Base-by-base conservation (phyloP, 2,329 filamentous ascomycete genomes). In the Penicillium frequentans region DNA sequence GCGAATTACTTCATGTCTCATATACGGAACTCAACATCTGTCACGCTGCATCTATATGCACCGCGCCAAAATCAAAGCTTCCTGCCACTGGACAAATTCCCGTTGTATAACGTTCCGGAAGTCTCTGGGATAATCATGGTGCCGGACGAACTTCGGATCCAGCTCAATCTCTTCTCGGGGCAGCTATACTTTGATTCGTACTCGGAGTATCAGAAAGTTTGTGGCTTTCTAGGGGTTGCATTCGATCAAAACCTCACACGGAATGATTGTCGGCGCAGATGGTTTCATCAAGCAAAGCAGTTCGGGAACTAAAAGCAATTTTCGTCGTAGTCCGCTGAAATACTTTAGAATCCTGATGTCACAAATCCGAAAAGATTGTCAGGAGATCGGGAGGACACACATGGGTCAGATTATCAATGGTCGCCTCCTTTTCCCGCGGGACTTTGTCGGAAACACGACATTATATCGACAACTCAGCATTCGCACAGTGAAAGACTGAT, bases 121-220 rank as follows among this genome's bases (percentile, higher is more conserved):
- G n/a, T n/a, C n/a, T 0, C 59, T 64, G 21, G 58, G 47, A 13
- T 10, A 6, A 35, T 35, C 0, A 33, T 27, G 8, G 54, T 69
- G 4, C 65, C 61, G 13, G 68, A 63, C 10, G 66, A 54, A 0
- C 64, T 83, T 0, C 68, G 73, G 0, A 71, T 77, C 0, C 77
- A 84, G 55, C 77, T 91, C 0, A 87, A 88, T 44, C 71, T 91
- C 0, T 90, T 91, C 54, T 77, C 89, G 0, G 89, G 88, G 0
- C 86, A 89, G 54, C 76, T 90, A 0, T 91, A 90, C 62, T 75
- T 90, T 10, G 69, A 67, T 0, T 79, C 76, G 0, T 83, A 78
- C 44, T 56, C 73, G 0, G 81, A 89, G 52, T 91, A 90, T 59
- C 60, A 68, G 0, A 67, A 62, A 6, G 55, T 73, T 13, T 68